phyloP scores from a whole-genome alignment of 2,329 filamentous ascomycete species.

The Graphilbum sp. region DNA sequence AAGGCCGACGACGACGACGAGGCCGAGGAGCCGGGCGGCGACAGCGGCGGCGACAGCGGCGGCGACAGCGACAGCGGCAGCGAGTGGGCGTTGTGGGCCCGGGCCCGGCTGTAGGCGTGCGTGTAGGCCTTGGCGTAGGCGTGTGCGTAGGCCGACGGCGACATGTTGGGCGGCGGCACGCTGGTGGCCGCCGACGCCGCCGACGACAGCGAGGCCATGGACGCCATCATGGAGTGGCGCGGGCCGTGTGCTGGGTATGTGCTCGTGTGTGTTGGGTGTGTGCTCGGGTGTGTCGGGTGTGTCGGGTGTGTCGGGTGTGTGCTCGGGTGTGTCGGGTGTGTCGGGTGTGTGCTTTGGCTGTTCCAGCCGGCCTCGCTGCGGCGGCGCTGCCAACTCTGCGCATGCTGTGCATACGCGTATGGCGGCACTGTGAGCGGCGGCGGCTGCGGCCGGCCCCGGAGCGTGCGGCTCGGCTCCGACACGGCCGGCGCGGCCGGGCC shows the following conservation, averaged over 20 bases:
- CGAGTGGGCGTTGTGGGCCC: neutral
- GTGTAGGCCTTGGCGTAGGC: constrained; percentile 3
- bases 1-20: neutral
- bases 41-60: neutral
- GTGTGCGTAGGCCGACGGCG: constrained; percentile 1
- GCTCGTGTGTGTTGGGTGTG: too few species aligned
- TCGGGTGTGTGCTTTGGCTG: too few species aligned
- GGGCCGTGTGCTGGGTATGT: too few species aligned
- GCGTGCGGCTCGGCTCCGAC: neutral
- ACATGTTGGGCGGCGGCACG: neutral
- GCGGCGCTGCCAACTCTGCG: too few species aligned
- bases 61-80: neutral
- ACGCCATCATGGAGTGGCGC: neutral
- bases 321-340: too few species aligned
- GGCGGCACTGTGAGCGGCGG: neutral
- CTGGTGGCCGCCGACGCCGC: neutral
- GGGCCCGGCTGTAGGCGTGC: constrained; percentile 6
- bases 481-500: too few species aligned
- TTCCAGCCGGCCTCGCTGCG: neutral
- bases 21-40: neutral
- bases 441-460: neutral
- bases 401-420: neutral
- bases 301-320: too few species aligned
- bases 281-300: too few species aligned
- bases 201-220: neutral